Evolutionary conservation across 2,329 filamentous ascomycete genomes (phyloP).

Genomic region (Cladosporium sphaerospermum): DNA sequence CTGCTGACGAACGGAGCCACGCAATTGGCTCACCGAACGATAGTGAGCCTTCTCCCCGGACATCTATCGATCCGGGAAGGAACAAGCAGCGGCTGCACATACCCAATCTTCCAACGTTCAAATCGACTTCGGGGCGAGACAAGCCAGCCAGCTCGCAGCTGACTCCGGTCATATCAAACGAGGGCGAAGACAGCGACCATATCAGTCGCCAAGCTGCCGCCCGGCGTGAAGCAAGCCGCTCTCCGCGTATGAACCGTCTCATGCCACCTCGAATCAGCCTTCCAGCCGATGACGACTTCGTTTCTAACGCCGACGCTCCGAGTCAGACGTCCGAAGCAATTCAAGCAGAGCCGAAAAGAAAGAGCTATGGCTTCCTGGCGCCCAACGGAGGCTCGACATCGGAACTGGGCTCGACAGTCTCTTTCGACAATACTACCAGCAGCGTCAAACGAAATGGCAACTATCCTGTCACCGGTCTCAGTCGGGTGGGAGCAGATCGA

Average conservation of each 20-base stretch:
- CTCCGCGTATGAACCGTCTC: constrained; percentile 40
- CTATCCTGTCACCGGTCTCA: constrained; percentile 10
- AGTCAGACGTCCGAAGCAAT: constrained; percentile 1
- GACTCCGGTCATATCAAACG: background rate
- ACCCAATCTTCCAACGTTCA: constrained; percentile 47
- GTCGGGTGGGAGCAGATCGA: background rate
- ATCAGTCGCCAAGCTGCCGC: constrained; percentile 38
- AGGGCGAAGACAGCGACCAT: constrained; percentile 28
- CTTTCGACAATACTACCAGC: background rate
- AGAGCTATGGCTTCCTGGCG: constrained; percentile 21
- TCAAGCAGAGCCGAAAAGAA: constrained; percentile 13
- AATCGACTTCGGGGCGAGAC: constrained; percentile 36
- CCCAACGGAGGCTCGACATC: background rate
- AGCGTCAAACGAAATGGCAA: background rate
- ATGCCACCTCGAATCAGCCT: constrained; percentile 48
- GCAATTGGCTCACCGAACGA: constrained; percentile 12
- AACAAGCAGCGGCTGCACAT: constrained; percentile 37
- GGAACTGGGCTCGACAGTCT: background rate
- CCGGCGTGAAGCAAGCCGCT: constrained; percentile 33
- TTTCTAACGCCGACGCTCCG: constrained; percentile 4
- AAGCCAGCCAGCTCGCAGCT: background rate
- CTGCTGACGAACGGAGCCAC: constrained; percentile 16
- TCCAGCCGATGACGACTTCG: constrained; percentile 29
- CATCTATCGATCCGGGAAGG: constrained; percentile 29
- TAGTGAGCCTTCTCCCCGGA: constrained; percentile 33